Percentiles rank a stretch among this genome's conserved stretches.
These are phyloP conservation scores for Cryomyces minteri DNA, from an alignment of 495 filamentous ascomycete genomes.

Conservation along the genomic window DNA sequence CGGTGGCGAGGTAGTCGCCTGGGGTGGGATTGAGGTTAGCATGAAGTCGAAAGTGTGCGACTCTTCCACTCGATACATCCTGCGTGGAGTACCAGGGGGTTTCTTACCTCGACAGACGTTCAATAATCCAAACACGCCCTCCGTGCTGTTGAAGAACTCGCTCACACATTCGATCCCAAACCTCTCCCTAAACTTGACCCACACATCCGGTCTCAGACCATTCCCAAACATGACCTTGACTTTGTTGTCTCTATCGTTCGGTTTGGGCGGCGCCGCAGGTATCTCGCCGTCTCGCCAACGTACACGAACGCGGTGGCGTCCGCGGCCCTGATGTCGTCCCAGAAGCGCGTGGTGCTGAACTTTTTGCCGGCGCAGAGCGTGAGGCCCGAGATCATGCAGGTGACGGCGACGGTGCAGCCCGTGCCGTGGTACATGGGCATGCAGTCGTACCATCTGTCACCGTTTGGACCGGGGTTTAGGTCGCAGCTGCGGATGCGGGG, in stretches of 20 bases:
- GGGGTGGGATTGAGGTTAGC: not conserved
- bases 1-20: constrained; percentile 42
- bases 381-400: constrained; percentile 34
- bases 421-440: constrained; percentile 78
- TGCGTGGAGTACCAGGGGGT: not conserved
- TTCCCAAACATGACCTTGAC: constrained; percentile 58
- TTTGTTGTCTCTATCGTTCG: constrained; percentile 44
- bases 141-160: constrained; percentile 25
- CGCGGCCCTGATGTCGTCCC: constrained; percentile 53
- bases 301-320: constrained; percentile 56
- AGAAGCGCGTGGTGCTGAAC: constrained; percentile 56
- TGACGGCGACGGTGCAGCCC: constrained; percentile 35
- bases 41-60: not conserved
- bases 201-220: constrained; percentile 60
- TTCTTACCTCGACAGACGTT: constrained; percentile 12
- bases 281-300: constrained; percentile 67
- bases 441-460: constrained; percentile 52
- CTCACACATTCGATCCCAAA: constrained; percentile 16
- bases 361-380: constrained; percentile 49
- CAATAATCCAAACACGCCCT: constrained; percentile 16
- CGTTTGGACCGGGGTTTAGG: constrained; percentile 21
- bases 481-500: constrained; percentile 14
- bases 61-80: no score
- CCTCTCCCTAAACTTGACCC: constrained; percentile 43
- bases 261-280: constrained; percentile 47